Conservation (phyloP, 2,329 filamentous ascomycete genomes). For the Paecilomyces sp. region DNA sequence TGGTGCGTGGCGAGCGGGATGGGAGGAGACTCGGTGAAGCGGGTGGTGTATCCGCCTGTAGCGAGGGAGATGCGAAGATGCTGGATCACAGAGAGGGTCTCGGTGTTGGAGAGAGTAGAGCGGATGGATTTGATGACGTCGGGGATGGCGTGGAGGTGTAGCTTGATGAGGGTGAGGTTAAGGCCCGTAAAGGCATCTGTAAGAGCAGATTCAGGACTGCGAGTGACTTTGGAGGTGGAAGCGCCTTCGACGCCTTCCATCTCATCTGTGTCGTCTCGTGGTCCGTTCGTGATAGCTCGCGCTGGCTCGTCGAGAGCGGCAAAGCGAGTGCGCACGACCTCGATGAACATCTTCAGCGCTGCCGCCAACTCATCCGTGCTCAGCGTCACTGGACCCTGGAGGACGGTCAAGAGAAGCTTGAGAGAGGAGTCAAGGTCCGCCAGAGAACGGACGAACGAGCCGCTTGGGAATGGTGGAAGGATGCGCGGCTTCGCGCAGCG, state of each 20-base stretch:
- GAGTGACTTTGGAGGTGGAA: constrained; percentile 1
- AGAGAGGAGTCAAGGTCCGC: constrained; percentile 32
- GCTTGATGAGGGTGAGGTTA: constrained; percentile 29
- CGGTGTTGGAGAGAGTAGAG: constrained; percentile 30
- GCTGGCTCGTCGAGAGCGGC: constrained; percentile 24
- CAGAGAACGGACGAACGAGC: constrained; percentile 33
- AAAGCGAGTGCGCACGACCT: constrained; percentile 28
- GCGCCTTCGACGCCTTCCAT: constrained; percentile 11
- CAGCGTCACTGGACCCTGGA: constrained; percentile 28
- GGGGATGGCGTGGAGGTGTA: constrained; percentile 25
- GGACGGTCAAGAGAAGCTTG: constrained; percentile 26
- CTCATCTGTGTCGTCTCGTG: constrained; percentile 11
- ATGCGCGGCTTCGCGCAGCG: constrained; percentile 25
- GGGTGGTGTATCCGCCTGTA: constrained; percentile 34
- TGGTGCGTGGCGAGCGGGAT: constrained; percentile 26
- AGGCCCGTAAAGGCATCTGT: constrained; percentile 30
- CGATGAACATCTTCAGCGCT: constrained; percentile 32
- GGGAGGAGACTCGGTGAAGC: constrained; percentile 34
- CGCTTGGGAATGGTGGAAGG: constrained; percentile 29
- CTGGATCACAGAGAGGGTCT: constrained; percentile 33
- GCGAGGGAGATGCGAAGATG: constrained; percentile 38
- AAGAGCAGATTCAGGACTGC: constrained; percentile 12
- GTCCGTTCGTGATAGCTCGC: constrained; percentile 22
- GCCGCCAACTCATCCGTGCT: constrained; percentile 33
- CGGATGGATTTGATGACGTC: constrained; percentile 27